A percentile compares a stretch with the other conserved stretches of the same genome.
phyloP scores from a whole-genome alignment of 2,329 filamentous ascomycete species.

The Ophiocordyceps camponoti-leonardi region DNA sequence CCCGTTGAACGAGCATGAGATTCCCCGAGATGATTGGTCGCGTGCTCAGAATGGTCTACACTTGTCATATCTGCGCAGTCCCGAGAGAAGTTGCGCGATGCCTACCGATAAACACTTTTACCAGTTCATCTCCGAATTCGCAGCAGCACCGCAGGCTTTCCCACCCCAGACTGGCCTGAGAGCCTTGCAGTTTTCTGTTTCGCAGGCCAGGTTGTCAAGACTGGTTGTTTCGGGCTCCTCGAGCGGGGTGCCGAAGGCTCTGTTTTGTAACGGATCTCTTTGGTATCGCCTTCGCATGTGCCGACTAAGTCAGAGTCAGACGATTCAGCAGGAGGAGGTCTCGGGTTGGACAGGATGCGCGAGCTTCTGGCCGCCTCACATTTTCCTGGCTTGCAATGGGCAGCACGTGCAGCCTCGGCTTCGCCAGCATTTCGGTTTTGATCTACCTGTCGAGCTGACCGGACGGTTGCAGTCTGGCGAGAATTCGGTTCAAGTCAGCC shows the following conservation, averaged over 20 bases:
- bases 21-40: constrained; percentile 21
- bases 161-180: constrained; percentile 19
- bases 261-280: constrained; percentile 32
- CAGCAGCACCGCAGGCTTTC: constrained; percentile 24
- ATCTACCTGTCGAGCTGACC: constrained; percentile 62
- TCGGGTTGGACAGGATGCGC: constrained; percentile 43
- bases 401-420: constrained; percentile 39
- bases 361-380: constrained; percentile 51
- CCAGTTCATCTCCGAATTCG: constrained; percentile 36
- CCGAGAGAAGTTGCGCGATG: constrained; percentile 19
- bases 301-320: background rate
- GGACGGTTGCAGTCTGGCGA: constrained; percentile 33
- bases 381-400: constrained; percentile 54
- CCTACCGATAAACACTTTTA: constrained; percentile 26
- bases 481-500: constrained; percentile 44
- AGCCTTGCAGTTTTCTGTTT: constrained; percentile 29
- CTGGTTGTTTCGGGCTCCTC: constrained; percentile 15
- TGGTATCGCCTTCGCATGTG: constrained; percentile 57
- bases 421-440: constrained; percentile 56
- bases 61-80: constrained; percentile 29
- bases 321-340: constrained; percentile 18
- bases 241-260: constrained; percentile 17
- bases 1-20: constrained; percentile 13
- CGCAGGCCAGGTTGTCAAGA: constrained; percentile 14
- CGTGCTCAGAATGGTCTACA: constrained; percentile 27